A percentile compares a stretch with the other conserved stretches of the same genome.
Evolutionary conservation across 441 rosid genomes (phyloP).

Genomic region (Populus hybrid): DNA sequence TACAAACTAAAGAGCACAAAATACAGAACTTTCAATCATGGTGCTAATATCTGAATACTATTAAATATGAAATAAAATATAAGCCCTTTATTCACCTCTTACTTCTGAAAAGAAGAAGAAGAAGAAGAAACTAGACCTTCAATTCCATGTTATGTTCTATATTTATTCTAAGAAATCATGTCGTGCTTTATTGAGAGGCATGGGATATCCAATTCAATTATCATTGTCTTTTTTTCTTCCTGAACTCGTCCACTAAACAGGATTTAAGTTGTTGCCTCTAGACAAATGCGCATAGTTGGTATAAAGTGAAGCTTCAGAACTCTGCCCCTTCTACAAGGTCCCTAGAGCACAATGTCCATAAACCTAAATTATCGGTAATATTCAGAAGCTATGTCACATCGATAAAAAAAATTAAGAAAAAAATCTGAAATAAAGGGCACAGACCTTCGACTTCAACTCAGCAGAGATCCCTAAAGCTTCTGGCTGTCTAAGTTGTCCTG

Average conservation of each 20-base stretch:
- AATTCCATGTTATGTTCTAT: not conserved
- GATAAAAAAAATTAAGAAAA: no score
- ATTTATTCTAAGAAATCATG: no score
- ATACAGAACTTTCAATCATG: not conserved
- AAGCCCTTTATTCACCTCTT: not conserved
- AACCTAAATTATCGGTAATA: no score
- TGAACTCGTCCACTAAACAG: not conserved
- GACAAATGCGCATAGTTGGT: not conserved
- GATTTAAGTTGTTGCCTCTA: not conserved
- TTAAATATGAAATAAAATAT: no score
- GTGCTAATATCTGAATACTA: not conserved
- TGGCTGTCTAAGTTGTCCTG: conserved; percentile 83
- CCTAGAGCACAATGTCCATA: not conserved
- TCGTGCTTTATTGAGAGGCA: no score
- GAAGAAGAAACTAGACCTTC: not conserved
- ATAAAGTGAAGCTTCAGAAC: not conserved
- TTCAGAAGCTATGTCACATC: no score
- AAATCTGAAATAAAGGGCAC: conserved; percentile 14
- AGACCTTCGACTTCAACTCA: conserved; percentile 23
- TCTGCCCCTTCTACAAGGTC: not conserved
- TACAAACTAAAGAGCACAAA: not conserved
- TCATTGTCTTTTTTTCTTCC: not conserved
- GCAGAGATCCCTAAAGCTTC: conserved; percentile 97
- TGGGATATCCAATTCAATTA: no score
- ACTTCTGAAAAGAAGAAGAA: not conserved